These are phyloP conservation scores for Wallacemonas sp. DNA, from an alignment of 208 protist species.

Conservation along the genomic window DNA sequence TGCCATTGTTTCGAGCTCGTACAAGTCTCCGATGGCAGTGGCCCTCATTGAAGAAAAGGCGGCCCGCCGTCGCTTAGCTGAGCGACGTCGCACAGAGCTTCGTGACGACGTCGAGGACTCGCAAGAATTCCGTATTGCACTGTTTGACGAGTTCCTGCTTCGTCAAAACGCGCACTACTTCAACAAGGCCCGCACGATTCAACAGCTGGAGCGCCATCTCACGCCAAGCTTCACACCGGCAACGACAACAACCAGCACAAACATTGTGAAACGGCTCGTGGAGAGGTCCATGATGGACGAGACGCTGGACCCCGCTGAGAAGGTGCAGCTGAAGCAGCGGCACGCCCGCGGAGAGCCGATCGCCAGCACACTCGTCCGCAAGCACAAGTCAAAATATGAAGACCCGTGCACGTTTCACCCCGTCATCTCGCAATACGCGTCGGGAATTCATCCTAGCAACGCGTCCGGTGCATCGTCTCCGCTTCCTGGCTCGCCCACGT, in stretches of 20 bases:
- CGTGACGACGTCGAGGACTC: slow-evolving; percentile 16
- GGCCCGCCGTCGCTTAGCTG: background rate
- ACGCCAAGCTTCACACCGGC: slow-evolving; percentile 70
- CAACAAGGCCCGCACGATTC: slow-evolving; percentile 41
- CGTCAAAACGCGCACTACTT: slow-evolving; percentile 69
- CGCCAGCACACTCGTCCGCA: slow-evolving; percentile 40
- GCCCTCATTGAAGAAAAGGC: slow-evolving; percentile 33
- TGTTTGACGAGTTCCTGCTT: slow-evolving; percentile 78
- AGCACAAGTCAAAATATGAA: slow-evolving; percentile 58
- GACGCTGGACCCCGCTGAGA: slow-evolving; percentile 24
- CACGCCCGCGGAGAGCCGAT: slow-evolving; percentile 37
- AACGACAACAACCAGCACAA: slow-evolving; percentile 46
- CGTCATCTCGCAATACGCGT: slow-evolving; percentile 38
- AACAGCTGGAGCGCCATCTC: slow-evolving; percentile 38
- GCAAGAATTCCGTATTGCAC: slow-evolving; percentile 41
- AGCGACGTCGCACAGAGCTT: slow-evolving; percentile 3
- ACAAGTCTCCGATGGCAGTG: slow-evolving; percentile 63
- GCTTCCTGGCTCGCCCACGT: no score
- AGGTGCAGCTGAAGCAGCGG: slow-evolving; percentile 24
- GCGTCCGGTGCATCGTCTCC: background rate
- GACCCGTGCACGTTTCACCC: slow-evolving; percentile 79
- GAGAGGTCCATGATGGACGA: slow-evolving; percentile 46
- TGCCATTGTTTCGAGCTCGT: slow-evolving; percentile 44
- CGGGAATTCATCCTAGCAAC: slow-evolving; percentile 5
- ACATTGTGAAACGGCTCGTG: slow-evolving; percentile 52